These are phyloP conservation scores for Ogataea nonfermentans DNA, from an alignment of 805 yeast genomes.

Conservation along the genomic window DNA sequence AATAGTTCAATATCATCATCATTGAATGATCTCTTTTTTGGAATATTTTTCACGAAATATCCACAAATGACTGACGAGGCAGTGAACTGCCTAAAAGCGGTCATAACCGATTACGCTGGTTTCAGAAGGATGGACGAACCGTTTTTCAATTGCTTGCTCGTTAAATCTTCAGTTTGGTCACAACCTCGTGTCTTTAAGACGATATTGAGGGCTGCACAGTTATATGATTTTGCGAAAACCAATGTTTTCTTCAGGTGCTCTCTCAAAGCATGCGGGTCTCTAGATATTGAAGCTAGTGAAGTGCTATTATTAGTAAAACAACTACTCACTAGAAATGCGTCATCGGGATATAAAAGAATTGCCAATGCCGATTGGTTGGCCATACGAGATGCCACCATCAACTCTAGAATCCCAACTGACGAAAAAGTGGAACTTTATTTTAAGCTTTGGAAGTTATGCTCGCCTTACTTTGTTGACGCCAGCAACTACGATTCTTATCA, in stretches of 20 bases:
- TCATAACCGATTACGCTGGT: slow-evolving; percentile 54
- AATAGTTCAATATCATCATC: slow-evolving; percentile 70
- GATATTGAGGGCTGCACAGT: slow-evolving; percentile 55
- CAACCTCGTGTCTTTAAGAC: slow-evolving; percentile 63
- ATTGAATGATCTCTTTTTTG: slow-evolving; percentile 65
- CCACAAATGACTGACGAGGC: slow-evolving; percentile 53
- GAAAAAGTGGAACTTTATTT: slow-evolving; percentile 53
- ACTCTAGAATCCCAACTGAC: slow-evolving; percentile 34
- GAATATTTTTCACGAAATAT: slow-evolving; percentile 63
- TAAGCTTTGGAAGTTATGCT: slow-evolving; percentile 49
- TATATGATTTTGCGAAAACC: slow-evolving; percentile 58
- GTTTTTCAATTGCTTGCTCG: slow-evolving; percentile 74
- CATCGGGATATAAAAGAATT: slow-evolving; percentile 51
- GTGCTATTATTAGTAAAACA: slow-evolving; percentile 39
- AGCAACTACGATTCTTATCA: slow-evolving; percentile 43
- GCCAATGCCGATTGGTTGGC: slow-evolving; percentile 87
- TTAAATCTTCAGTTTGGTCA: slow-evolving; percentile 64
- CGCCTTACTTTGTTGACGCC: slow-evolving; percentile 44
- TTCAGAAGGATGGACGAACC: slow-evolving; percentile 70
- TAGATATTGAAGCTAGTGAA: slow-evolving; percentile 50
- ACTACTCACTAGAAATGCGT: slow-evolving; percentile 43
- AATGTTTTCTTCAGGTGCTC: slow-evolving; percentile 71
- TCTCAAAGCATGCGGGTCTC: slow-evolving; percentile 67
- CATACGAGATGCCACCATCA: slow-evolving; percentile 72
- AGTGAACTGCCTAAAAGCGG: slow-evolving; percentile 50